Conservation (phyloP, 202 grass and related monocot genomes). For the Bolboschoenoplectus hybrid region DNA sequence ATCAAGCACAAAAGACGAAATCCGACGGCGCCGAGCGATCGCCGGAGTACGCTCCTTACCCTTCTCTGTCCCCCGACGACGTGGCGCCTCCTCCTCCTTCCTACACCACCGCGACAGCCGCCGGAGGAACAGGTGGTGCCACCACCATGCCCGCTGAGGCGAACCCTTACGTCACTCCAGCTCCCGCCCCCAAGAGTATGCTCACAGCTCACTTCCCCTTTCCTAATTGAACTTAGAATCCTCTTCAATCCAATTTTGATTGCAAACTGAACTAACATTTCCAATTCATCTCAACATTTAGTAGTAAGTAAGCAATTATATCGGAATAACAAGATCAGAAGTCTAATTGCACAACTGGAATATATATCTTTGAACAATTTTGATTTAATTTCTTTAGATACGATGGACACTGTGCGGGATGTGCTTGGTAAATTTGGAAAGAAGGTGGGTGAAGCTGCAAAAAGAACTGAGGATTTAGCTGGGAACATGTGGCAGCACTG, state of each 20-base stretch:
- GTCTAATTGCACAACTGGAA: background rate
- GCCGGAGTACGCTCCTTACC: conserved; percentile 67
- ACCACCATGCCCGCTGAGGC: conserved; percentile 58
- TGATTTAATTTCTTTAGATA: conserved; percentile 51
- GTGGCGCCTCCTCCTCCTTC: conserved; percentile 57
- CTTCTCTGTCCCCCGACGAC: conserved; percentile 67
- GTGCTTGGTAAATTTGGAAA: conserved; percentile 89
- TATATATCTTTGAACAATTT: conserved; percentile 26
- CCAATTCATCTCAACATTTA: background rate
- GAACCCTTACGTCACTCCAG: conserved; percentile 42
- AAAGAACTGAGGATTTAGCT: conserved; percentile 84
- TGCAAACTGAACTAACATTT: background rate
- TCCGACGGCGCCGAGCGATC: conserved; percentile 31
- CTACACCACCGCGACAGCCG: background rate
- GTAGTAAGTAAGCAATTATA: background rate
- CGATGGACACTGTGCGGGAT: conserved; percentile 86
- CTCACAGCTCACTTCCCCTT: background rate
- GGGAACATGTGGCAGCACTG: conserved; percentile 98
- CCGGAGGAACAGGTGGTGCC: conserved; percentile 9
- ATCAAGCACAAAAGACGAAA: conserved; percentile 45
- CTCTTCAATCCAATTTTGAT: background rate
- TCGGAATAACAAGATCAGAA: background rate
- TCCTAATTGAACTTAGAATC: background rate
- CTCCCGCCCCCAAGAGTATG: conserved; percentile 57
- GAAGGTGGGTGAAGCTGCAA: conserved; percentile 82